Base-by-base conservation (phyloP, 257 asterid genomes). In the Gentiana straminea region DNA sequence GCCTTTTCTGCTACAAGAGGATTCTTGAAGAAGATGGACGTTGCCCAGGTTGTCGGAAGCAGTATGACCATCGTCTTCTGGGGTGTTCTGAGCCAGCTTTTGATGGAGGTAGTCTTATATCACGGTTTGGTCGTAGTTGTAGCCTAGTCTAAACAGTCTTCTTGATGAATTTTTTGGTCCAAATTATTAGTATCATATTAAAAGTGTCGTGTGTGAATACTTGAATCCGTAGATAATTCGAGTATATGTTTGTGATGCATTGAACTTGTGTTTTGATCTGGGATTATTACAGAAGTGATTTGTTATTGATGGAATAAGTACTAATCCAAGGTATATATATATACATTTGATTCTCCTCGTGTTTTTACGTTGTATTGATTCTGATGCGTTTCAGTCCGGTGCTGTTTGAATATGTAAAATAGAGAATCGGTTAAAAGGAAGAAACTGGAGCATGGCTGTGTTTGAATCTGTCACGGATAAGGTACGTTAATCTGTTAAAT, bases 1-100 rank as follows among this genome's bases (percentile, higher is more conserved):
- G 98, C 75, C 98, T 91, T 60, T 91, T 91, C 73, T 91, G 98
- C 61, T 89, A 91, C 83, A 91, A 91, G 77, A 81, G 79, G 74
- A 87, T 87, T 69, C 94, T 84, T 54, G 95, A 91, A 79, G 83
- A 72, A 60, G 94, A 91, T 63, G 96, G 79, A 4, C 96, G 98
- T 33, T 91, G 98, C 54, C 98, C 98, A 0, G 94, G 89, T 59
- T 91, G 98, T 66, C 81, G 98, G 79, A 84, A 78, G 74, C 80
- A 76, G 72, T 91, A 91, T 62, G 76, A 75, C 38, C 56, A 54
- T 54, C 68, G 59, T 33, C 67, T 64, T 36, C 61, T 73, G 2
- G 73, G 77, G 68, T 86, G 81, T 66, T 84, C 80, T 48, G 91
- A 76, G 75, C 68, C 88, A 44, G 68, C 79, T 51, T 5, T 76